Conservation (phyloP, 768 basidiomycete genomes). For the Mrakia blollopis region DNA sequence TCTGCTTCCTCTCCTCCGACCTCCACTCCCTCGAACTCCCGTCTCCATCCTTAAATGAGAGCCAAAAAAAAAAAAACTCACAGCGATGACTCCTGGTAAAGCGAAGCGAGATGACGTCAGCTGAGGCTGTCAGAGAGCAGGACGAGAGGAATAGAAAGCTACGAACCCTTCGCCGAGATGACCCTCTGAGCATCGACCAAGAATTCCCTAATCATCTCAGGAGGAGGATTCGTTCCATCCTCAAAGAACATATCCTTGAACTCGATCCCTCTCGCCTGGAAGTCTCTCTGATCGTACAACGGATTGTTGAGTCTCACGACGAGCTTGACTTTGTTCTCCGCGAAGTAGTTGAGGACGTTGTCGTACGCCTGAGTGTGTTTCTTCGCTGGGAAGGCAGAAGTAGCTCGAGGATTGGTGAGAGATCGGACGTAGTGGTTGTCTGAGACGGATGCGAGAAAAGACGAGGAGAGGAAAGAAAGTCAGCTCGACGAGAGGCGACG, state of each 20-base stretch:
- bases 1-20: too few species aligned
- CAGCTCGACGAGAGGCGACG: slow-evolving; percentile 46
- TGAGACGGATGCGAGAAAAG: slow-evolving; percentile 49
- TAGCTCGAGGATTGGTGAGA: slow-evolving; percentile 40
- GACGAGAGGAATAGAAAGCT: neutral
- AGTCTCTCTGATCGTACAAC: slow-evolving; percentile 75
- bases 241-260: slow-evolving; percentile 72
- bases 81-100: slow-evolving; percentile 17
- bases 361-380: slow-evolving; percentile 73
- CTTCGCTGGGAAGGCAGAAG: slow-evolving; percentile 62
- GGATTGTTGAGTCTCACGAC: slow-evolving; percentile 92
- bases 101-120: neutral
- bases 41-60: too few species aligned
- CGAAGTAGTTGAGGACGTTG: slow-evolving; percentile 91
- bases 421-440: slow-evolving; percentile 34
- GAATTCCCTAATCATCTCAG: slow-evolving; percentile 29
- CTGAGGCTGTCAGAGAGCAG: neutral
- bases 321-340: slow-evolving; percentile 75
- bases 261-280: slow-evolving; percentile 76
- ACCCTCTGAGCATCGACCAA: slow-evolving; percentile 20
- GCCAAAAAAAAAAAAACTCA: neutral
- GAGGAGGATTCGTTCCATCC: slow-evolving; percentile 79
- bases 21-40: too few species aligned
- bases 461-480: too few species aligned
- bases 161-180: slow-evolving; percentile 3